phyloP scores from a whole-genome alignment of 2,329 filamentous ascomycete species.

The Penicillium glabrum region DNA sequence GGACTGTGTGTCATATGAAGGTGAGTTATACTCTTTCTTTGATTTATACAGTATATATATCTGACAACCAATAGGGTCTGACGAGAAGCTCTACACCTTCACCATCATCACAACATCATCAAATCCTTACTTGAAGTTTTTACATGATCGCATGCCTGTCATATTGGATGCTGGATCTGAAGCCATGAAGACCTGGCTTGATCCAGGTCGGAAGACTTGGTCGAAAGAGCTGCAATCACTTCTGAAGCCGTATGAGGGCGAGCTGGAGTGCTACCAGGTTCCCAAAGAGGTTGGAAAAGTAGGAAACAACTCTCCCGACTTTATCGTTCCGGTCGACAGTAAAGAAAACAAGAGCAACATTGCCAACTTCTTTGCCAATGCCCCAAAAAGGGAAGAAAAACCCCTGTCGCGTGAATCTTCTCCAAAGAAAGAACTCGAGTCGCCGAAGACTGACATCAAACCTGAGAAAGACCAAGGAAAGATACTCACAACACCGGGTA shows the following conservation, averaged over 20 bases:
- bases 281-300: slow-evolving; percentile 90
- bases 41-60: not conserved
- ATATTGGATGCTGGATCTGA: slow-evolving; percentile 77
- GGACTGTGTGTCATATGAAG: slow-evolving; percentile 83
- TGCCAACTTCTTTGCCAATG: slow-evolving; percentile 82
- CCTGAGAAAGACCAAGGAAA: slow-evolving; percentile 41
- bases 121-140: slow-evolving; percentile 76
- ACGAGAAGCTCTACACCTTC: slow-evolving; percentile 79
- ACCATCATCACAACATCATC: slow-evolving; percentile 90
- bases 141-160: slow-evolving; percentile 96
- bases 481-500: slow-evolving; percentile 42
- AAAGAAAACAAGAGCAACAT: slow-evolving; percentile 91
- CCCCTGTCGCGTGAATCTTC: slow-evolving; percentile 26
- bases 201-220: slow-evolving; percentile 72
- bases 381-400: slow-evolving; percentile 33
- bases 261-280: slow-evolving; percentile 83
- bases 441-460: slow-evolving; percentile 33
- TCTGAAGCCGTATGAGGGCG: slow-evolving; percentile 75
- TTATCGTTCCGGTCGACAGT: slow-evolving; percentile 79
- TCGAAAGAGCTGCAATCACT: slow-evolving; percentile 72
- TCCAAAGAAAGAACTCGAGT: slow-evolving; percentile 27
- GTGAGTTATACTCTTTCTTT: slow-evolving; percentile 38
- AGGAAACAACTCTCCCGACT: slow-evolving; percentile 81
- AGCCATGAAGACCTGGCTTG: slow-evolving; percentile 72
- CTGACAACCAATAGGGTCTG: slow-evolving; percentile 48